These are phyloP conservation scores for Fusarium protoensiforme DNA, from an alignment of 2,329 filamentous ascomycete species.

Conservation along the genomic window DNA sequence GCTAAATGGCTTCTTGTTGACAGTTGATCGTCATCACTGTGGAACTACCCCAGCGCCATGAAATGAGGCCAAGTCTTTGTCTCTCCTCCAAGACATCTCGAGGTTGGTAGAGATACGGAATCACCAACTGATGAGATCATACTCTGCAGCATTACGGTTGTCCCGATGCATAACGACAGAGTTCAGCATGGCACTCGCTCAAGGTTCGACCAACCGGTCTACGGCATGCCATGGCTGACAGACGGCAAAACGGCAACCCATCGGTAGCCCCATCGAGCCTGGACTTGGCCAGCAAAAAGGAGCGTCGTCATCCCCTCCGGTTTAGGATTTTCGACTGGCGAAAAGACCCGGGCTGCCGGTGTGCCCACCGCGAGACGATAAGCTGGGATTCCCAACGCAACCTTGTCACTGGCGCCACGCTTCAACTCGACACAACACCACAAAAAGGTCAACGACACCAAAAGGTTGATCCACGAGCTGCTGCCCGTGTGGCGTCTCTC, in stretches of 20 bases:
- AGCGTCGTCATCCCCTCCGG: conserved; percentile 25
- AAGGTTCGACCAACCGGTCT: not conserved
- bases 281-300: not conserved
- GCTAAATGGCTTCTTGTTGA: conserved; percentile 4
- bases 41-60: conserved; percentile 15
- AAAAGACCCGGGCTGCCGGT: not conserved
- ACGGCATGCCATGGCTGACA: not conserved
- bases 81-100: not conserved
- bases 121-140: not conserved
- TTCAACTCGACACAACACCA: not conserved
- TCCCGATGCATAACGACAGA: not conserved
- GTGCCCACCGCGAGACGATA: not conserved
- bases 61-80: conserved; percentile 31
- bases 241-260: not conserved
- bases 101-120: not conserved
- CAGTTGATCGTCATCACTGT: conserved; percentile 4
- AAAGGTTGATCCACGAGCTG: conserved; percentile 17
- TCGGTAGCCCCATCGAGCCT: conserved; percentile 18
- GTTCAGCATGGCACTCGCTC: not conserved
- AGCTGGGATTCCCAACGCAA: not conserved
- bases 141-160: not conserved
- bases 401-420: not conserved
- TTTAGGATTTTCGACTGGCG: not conserved
- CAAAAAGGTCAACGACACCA: conserved; percentile 10
- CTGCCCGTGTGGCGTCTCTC: conserved; percentile 37